phyloP scores from a whole-genome alignment of 192 early-diverging fungal genomes.

The Phlyctochytrium arcticum region DNA sequence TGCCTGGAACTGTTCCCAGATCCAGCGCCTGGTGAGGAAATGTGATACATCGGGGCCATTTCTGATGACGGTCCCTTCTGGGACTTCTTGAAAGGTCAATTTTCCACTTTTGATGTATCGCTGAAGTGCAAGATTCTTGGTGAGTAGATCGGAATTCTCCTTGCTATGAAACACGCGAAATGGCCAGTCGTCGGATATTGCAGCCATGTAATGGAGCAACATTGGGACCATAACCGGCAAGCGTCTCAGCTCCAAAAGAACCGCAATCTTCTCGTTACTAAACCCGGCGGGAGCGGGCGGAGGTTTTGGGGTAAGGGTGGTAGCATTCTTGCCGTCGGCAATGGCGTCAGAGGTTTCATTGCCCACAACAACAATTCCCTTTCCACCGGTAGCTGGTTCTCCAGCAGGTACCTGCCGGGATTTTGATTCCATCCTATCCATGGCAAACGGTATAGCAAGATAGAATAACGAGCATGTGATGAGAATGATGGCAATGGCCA shows the following conservation, averaged over 20 bases:
- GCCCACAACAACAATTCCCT: too few relatives aligned
- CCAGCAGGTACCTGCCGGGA: too few relatives aligned
- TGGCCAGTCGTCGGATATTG: slow-evolving; percentile 18
- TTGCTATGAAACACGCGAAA: slow-evolving; percentile 7
- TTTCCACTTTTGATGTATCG: slow-evolving; percentile 14
- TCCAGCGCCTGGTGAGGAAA: slow-evolving; percentile 7
- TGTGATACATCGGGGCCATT: slow-evolving; percentile 1
- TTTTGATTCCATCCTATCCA: too few relatives aligned
- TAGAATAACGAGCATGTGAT: neutral
- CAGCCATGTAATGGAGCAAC: slow-evolving; percentile 24
- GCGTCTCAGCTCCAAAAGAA: slow-evolving; percentile 11
- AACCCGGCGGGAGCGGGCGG: neutral
- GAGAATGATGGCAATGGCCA: neutral
- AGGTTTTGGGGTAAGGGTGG: neutral
- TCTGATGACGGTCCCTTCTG: neutral
- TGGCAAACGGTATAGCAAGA: neutral
- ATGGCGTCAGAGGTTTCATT: neutral
- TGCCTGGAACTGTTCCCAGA: slow-evolving; percentile 7
- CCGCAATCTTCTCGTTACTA: slow-evolving; percentile 6
- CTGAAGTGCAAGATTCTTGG: neutral
- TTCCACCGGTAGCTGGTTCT: too few relatives aligned
- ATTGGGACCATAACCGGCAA: slow-evolving; percentile 10
- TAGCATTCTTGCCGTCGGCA: neutral
- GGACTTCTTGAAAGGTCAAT: neutral
- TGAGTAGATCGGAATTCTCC: neutral